Percentiles rank a stretch among this genome's conserved stretches.
Evolutionary conservation across 495 filamentous ascomycete species (phyloP).

Genomic region (Cercophora newfieldiana): DNA sequence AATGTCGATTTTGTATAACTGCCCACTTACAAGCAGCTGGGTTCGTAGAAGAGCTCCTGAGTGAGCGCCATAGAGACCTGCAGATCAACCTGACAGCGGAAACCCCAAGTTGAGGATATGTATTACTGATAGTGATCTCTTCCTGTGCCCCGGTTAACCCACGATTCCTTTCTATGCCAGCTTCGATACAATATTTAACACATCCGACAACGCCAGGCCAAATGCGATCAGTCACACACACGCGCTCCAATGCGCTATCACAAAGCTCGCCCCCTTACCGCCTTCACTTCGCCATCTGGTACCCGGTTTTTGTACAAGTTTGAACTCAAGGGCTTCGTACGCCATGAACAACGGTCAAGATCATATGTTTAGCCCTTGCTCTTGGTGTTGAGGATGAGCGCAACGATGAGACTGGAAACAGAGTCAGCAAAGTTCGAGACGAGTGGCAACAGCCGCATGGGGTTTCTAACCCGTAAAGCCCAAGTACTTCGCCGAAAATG

Average conservation of each 20-base stretch:
- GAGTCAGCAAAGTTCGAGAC: slow-evolving; percentile 12
- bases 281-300: not conserved
- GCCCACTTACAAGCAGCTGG: not conserved
- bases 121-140: not conserved
- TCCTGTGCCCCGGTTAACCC: slow-evolving; percentile 3
- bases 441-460: too few relatives aligned
- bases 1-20: not conserved
- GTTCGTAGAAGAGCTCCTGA: not conserved
- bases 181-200: not conserved
- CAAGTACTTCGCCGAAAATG: slow-evolving; percentile 97
- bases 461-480: slow-evolving; percentile 84
- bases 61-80: not conserved
- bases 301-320: slow-evolving; percentile 8
- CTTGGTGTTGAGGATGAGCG: slow-evolving; percentile 56
- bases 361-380: slow-evolving; percentile 46
- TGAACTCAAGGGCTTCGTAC: not conserved
- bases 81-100: not conserved
- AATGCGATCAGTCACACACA: slow-evolving; percentile 8
- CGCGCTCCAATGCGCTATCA: not conserved
- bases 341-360: not conserved
- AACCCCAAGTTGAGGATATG: not conserved
- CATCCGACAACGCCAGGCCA: slow-evolving; percentile 11
- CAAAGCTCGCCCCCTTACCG: not conserved
- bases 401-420: slow-evolving; percentile 44
- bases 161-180: not conserved